Percentiles rank a stretch among this genome's conserved stretches.
Evolutionary conservation across 1,284 basidiomycete species (phyloP).

Genomic region (Ceratobasidium papillatum): DNA sequence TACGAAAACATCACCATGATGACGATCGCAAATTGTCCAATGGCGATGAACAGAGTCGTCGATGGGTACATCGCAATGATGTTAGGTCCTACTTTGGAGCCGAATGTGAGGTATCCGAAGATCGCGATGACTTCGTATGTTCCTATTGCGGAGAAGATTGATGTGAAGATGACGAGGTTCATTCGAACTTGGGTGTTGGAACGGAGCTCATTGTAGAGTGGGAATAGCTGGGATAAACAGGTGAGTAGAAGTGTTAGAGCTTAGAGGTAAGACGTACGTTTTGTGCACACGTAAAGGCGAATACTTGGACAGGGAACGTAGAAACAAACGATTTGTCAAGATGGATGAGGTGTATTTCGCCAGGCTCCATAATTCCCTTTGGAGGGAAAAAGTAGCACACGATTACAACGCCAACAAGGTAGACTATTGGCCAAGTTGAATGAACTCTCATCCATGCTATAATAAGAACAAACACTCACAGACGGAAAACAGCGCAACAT

Average conservation of each 20-base stretch:
- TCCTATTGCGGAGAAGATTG: constrained; percentile 81
- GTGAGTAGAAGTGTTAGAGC: constrained; percentile 45
- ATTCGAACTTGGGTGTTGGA: constrained; percentile 83
- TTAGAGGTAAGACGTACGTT: constrained; percentile 66
- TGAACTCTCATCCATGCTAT: neutral
- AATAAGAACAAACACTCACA: constrained; percentile 58
- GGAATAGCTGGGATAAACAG: constrained; percentile 70
- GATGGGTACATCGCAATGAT: constrained; percentile 96
- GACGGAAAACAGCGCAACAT: constrained; percentile 86
- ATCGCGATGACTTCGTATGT: constrained; percentile 86
- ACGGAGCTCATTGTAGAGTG: constrained; percentile 92
- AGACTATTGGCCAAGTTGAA: constrained; percentile 57
- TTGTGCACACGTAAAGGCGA: constrained; percentile 91
- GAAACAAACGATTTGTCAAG: constrained; percentile 83
- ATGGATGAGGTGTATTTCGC: constrained; percentile 73
- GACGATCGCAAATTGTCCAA: constrained; percentile 94
- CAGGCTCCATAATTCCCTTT: constrained; percentile 64
- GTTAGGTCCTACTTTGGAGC: constrained; percentile 86
- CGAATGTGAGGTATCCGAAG: constrained; percentile 96
- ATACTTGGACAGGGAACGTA: constrained; percentile 94
- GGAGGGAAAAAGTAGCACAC: constrained; percentile 77
- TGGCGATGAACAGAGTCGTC: constrained; percentile 90
- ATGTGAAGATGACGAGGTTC: constrained; percentile 86
- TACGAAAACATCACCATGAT: constrained; percentile 91
- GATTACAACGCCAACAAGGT: constrained; percentile 78